Percentiles rank a stretch among this genome's conserved stretches.
Conservation (phyloP, 352 stramenopile genomes). For the Phytophthora cryptogea region DNA sequence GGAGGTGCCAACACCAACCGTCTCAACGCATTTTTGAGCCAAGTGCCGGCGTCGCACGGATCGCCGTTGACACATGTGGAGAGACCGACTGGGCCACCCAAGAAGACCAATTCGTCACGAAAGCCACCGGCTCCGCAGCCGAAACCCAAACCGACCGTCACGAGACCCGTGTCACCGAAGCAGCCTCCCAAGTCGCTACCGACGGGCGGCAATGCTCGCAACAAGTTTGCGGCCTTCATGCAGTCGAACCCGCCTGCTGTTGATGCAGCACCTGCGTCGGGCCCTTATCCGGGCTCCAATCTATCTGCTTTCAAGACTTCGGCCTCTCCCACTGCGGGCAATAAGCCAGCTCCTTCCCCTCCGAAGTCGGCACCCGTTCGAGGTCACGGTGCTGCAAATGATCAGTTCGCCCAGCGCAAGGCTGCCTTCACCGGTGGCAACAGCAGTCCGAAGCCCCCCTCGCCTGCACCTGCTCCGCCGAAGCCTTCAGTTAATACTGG, state of each 20-base stretch:
- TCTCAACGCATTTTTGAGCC: constrained; percentile 77
- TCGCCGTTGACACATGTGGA: constrained; percentile 65
- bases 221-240: constrained; percentile 87
- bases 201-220: constrained; percentile 43
- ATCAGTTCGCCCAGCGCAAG: constrained; percentile 66
- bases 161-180: constrained; percentile 29
- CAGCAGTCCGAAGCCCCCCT: constrained; percentile 24
- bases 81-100: constrained; percentile 59
- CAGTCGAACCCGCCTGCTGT: constrained; percentile 62
- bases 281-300: constrained; percentile 19
- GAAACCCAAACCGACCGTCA: constrained; percentile 22
- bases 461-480: constrained; percentile 18
- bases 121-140: constrained; percentile 40
- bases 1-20: constrained; percentile 53
- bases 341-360: constrained; percentile 24
- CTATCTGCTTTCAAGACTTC: constrained; percentile 38
- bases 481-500: constrained; percentile 27
- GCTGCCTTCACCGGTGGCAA: constrained; percentile 50
- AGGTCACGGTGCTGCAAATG: constrained; percentile 39
- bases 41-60: constrained; percentile 64
- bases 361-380: constrained; percentile 36
- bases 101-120: constrained; percentile 45
- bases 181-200: constrained; percentile 29
- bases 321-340: constrained; percentile 27
- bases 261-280: constrained; percentile 27